Evolutionary conservation across 2,329 filamentous ascomycete genomes (phyloP).

Genomic region (Ustilaginoidea virens): DNA sequence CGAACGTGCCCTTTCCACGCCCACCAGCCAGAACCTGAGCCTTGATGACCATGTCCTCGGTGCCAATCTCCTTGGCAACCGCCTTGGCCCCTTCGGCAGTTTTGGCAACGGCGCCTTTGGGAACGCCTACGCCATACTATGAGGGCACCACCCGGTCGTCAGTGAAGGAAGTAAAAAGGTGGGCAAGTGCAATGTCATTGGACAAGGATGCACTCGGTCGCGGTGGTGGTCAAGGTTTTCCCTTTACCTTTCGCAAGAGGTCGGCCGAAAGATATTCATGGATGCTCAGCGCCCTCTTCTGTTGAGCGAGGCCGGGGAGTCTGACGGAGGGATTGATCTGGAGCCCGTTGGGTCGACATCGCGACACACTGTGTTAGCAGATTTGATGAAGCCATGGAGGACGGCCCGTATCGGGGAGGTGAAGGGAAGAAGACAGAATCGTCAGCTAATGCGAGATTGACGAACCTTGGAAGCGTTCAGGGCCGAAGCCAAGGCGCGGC

Average conservation of each 20-base stretch:
- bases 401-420: too few relatives aligned
- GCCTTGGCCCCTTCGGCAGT: constrained; percentile 76
- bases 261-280: constrained; percentile 97
- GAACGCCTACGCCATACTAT: constrained; percentile 89
- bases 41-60: constrained; percentile 98
- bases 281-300: constrained; percentile 81
- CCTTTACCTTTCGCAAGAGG: constrained; percentile 66
- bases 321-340: constrained; percentile 31
- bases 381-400: constrained; percentile 4
- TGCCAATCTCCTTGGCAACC: constrained; percentile 80
- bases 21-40: constrained; percentile 96
- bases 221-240: too few relatives aligned
- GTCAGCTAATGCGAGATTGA: constrained; percentile 6
- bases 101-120: constrained; percentile 75
- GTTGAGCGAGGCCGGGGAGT: constrained; percentile 54
- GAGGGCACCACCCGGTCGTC: too few relatives aligned
- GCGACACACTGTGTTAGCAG: constrained; percentile 3
- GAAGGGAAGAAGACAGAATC: constrained; percentile 7
- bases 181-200: constrained; percentile 4
- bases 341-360: too few relatives aligned
- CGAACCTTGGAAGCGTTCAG: constrained; percentile 63
- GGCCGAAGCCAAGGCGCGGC: constrained; percentile 65
- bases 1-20: constrained; percentile 93
- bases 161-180: too few relatives aligned
- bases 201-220: constrained; percentile 1